phyloP scores from a whole-genome alignment of 1,284 basidiomycete genomes.

The Ceratobasidium sp. region DNA sequence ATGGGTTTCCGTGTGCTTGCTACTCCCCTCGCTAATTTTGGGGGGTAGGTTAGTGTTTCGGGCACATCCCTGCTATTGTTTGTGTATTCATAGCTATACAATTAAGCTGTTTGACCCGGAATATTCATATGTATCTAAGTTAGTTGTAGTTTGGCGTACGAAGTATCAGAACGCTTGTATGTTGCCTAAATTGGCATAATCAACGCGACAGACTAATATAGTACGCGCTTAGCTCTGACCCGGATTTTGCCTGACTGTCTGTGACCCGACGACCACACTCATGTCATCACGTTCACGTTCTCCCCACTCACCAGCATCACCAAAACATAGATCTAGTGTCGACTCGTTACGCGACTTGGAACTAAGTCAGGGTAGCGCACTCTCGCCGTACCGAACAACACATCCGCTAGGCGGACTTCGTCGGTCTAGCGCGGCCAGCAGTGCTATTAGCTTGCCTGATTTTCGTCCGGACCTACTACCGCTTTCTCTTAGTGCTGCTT shows the following conservation, averaged over 20 bases:
- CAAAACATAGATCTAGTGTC: slow-evolving; percentile 65
- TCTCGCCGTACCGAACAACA: slow-evolving; percentile 40
- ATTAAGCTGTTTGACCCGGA: too few species aligned
- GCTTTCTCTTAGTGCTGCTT: slow-evolving; percentile 78
- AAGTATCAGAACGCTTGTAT: not conserved
- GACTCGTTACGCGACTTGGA: slow-evolving; percentile 85
- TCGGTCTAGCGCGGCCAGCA: slow-evolving; percentile 58
- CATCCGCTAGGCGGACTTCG: slow-evolving; percentile 52
- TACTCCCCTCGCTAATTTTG: slow-evolving; percentile 10
- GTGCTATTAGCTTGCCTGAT: slow-evolving; percentile 71
- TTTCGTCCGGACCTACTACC: slow-evolving; percentile 84
- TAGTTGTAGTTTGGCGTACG: too few species aligned
- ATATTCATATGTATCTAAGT: too few species aligned
- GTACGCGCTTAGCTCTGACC: slow-evolving; percentile 32
- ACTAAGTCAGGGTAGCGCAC: slow-evolving; percentile 70
- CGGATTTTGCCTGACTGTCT: not conserved
- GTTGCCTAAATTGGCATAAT: slow-evolving; percentile 18
- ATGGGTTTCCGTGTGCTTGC: slow-evolving; percentile 38
- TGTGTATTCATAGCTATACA: slow-evolving; percentile 9
- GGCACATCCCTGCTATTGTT: slow-evolving; percentile 28
- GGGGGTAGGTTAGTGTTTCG: slow-evolving; percentile 39
- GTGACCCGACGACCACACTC: slow-evolving; percentile 33
- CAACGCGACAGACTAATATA: not conserved
- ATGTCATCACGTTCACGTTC: slow-evolving; percentile 45
- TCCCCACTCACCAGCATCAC: slow-evolving; percentile 59